A percentile compares a stretch with the other conserved stretches of the same genome.
Conservation (phyloP, 148 eudicot genomes). For the Silene conica region DNA sequence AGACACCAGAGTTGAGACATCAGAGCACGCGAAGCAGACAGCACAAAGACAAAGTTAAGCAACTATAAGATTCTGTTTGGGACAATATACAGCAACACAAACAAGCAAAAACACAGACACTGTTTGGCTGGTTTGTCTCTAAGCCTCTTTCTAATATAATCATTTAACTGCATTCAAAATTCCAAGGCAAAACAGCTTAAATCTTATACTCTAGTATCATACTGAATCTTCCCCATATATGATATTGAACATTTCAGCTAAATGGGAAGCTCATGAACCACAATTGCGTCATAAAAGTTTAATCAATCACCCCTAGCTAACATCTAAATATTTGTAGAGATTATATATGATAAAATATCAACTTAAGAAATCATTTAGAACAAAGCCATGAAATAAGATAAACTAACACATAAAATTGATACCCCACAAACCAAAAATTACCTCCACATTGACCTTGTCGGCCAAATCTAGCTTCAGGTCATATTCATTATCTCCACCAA, state of each 20-base stretch:
- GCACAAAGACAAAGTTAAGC: neutral
- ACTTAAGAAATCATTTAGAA: neutral
- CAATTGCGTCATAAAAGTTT: neutral
- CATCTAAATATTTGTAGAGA: neutral
- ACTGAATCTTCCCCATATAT: neutral
- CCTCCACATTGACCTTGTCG: conserved; percentile 91
- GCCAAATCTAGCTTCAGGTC: conserved; percentile 73
- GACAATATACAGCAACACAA: neutral
- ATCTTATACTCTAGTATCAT: neutral
- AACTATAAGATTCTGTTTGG: neutral
- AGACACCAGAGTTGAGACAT: neutral
- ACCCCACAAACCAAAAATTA: conserved; percentile 18
- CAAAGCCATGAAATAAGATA: neutral
- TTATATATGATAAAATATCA: neutral
- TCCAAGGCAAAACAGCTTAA: neutral
- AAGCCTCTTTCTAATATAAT: neutral
- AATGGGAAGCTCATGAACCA: neutral
- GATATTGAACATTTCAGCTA: neutral
- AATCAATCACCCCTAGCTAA: neutral
- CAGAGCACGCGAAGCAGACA: neutral
- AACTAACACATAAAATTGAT: neutral
- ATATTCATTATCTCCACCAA: conserved; percentile 50
- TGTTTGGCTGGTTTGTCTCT: neutral
- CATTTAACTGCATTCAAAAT: neutral
- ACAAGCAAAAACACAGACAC: neutral